Percentiles rank a stretch among this genome's conserved stretches.
Conservation (phyloP, 2,329 filamentous ascomycete species). For the Pyrenophora teres region DNA sequence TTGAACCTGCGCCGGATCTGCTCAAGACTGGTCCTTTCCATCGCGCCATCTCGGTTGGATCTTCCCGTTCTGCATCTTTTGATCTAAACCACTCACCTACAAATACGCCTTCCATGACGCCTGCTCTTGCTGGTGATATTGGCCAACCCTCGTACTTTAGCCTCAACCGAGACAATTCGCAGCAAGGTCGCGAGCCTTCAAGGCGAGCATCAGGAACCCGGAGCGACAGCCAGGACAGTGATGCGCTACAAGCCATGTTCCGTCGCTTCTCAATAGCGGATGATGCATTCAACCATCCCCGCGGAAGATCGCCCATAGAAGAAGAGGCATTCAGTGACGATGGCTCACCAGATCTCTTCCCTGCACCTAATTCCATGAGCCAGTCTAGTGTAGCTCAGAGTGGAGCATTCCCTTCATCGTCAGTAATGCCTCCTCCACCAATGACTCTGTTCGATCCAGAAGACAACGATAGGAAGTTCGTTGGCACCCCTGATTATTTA, state of each 20-base stretch:
- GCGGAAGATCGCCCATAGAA: conserved; percentile 66
- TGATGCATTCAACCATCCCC: conserved; percentile 51
- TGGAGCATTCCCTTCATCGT: conserved; percentile 63
- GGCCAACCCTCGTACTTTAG: conserved; percentile 93
- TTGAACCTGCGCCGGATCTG: conserved; percentile 85
- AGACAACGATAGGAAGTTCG: conserved; percentile 89
- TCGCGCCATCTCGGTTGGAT: conserved; percentile 80
- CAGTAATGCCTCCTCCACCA: conserved; percentile 85
- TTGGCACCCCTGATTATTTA: conserved; percentile 95
- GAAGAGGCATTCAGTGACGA: conserved; percentile 74
- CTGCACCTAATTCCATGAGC: conserved; percentile 65
- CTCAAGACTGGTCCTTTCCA: conserved; percentile 91
- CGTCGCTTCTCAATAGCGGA: conserved; percentile 64
- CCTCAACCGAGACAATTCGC: conserved; percentile 63
- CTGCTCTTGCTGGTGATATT: conserved; percentile 69
- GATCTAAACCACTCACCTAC: conserved; percentile 83
- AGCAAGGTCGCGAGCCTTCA: conserved; percentile 64
- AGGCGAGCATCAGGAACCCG: conserved; percentile 77
- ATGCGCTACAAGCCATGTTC: conserved; percentile 81
- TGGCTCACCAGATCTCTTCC: conserved; percentile 76
- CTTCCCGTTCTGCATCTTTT: conserved; percentile 90
- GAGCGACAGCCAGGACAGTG: conserved; percentile 91
- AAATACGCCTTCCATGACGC: conserved; percentile 84
- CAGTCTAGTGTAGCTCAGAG: conserved; percentile 59
- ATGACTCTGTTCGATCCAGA: conserved; percentile 94